These are phyloP conservation scores for Solanum ossicruentum DNA, from an alignment of 257 asterid genomes.

Conservation along the genomic window DNA sequence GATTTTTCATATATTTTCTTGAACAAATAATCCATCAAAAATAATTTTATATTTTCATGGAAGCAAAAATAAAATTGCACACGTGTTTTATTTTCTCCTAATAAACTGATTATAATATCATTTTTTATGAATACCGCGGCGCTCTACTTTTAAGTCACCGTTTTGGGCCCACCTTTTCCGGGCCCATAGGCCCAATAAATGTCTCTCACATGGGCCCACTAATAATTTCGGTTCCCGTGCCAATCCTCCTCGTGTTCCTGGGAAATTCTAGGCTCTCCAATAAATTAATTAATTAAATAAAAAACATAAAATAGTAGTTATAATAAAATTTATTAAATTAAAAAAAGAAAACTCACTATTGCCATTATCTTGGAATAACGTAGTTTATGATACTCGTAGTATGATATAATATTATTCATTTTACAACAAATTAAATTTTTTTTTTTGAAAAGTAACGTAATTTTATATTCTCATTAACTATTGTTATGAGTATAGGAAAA, in stretches of 20 bases:
- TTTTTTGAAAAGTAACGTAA: too few relatives aligned
- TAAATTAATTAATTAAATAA: background rate
- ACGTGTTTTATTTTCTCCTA: too few relatives aligned
- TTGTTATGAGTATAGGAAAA: background rate
- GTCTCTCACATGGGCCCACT: slow-evolving; percentile 3
- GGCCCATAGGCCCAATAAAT: background rate
- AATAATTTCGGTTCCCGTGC: background rate
- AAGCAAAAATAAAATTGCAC: too few relatives aligned
- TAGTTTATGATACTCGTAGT: background rate
- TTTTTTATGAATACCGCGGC: background rate
- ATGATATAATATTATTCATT: background rate
- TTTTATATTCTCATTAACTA: too few relatives aligned
- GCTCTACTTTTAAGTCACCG: background rate
- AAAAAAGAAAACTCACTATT: background rate
- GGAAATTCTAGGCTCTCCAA: background rate
- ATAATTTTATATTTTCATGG: too few relatives aligned
- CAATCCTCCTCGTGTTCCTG: background rate
- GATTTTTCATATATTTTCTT: too few relatives aligned
- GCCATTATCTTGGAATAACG: too few relatives aligned
- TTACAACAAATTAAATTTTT: too few relatives aligned
- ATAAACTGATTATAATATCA: too few relatives aligned
- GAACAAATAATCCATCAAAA: too few relatives aligned
- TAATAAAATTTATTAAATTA: background rate
- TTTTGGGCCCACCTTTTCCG: background rate
- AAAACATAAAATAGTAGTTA: background rate